Evolutionary conservation across 768 basidiomycete species (phyloP).

Genomic region (Leucocoprinus sp.): DNA sequence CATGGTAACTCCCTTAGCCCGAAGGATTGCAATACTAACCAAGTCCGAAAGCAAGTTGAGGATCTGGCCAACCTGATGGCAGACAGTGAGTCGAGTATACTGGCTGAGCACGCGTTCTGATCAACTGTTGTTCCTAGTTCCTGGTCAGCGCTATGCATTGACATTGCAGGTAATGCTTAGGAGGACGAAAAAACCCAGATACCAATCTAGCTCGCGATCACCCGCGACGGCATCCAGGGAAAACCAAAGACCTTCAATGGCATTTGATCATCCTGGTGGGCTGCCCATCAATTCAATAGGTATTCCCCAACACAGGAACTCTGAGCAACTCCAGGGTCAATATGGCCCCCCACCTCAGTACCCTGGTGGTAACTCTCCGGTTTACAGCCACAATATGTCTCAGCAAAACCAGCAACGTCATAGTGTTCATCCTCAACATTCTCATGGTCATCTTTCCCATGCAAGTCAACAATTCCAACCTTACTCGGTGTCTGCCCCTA

Average conservation of each 20-base stretch:
- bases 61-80: slow-evolving; percentile 68
- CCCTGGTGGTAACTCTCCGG: slow-evolving; percentile 22
- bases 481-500: slow-evolving; percentile 17
- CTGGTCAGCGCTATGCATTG: slow-evolving; percentile 87
- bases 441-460: slow-evolving; percentile 13
- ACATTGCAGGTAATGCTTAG: slow-evolving; percentile 88
- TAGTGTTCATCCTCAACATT: slow-evolving; percentile 9
- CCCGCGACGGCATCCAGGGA: slow-evolving; percentile 35
- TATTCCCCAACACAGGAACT: slow-evolving; percentile 28
- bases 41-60: slow-evolving; percentile 73
- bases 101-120: neutral
- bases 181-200: slow-evolving; percentile 54
- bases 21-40: slow-evolving; percentile 67
- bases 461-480: slow-evolving; percentile 21
- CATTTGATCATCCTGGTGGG: slow-evolving; percentile 33
- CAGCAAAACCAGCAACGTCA: slow-evolving; percentile 15
- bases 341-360: slow-evolving; percentile 38
- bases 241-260: slow-evolving; percentile 26
- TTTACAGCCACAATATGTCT: slow-evolving; percentile 13
- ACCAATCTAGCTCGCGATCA: slow-evolving; percentile 49
- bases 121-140: slow-evolving; percentile 43
- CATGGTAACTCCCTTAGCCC: slow-evolving; percentile 42
- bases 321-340: slow-evolving; percentile 48
- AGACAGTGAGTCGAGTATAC: slow-evolving; percentile 46
- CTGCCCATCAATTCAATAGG: slow-evolving; percentile 19